Conservation (phyloP, 2,329 filamentous ascomycete genomes). For the Aspergillus awamori region DNA sequence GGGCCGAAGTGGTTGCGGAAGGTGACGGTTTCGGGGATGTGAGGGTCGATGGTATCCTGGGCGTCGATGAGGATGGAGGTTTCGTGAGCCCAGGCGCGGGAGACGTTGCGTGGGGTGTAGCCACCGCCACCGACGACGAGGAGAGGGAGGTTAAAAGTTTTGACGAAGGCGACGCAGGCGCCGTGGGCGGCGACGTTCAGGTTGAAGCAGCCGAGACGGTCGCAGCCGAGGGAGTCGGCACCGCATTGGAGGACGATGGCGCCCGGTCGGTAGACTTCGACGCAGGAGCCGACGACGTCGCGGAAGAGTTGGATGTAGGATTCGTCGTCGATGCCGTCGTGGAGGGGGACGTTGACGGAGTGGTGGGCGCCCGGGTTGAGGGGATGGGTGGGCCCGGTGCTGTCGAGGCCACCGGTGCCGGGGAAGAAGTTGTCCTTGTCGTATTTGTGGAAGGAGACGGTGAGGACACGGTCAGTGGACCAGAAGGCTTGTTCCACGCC, state of each 20-base stretch:
- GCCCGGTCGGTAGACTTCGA: constrained; percentile 81
- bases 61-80: constrained; percentile 85
- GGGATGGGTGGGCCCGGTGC: constrained; percentile 80
- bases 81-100: constrained; percentile 95
- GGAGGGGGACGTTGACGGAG: constrained; percentile 84
- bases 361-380: constrained; percentile 87
- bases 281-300: constrained; percentile 73
- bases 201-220: constrained; percentile 93
- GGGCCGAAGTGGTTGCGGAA: constrained; percentile 88
- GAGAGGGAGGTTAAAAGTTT: constrained; percentile 76
- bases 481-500: constrained; percentile 91
- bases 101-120: constrained; percentile 95
- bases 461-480: constrained; percentile 86
- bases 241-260: constrained; percentile 96
- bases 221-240: constrained; percentile 90
- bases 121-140: constrained; percentile 92
- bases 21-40: constrained; percentile 77
- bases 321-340: constrained; percentile 87
- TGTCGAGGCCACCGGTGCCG: constrained; percentile 82
- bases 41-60: constrained; percentile 68
- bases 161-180: constrained; percentile 86
- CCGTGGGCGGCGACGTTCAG: constrained; percentile 94
- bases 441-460: constrained; percentile 95
- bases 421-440: constrained; percentile 85
- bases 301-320: constrained; percentile 88